Conservation (phyloP, 495 filamentous ascomycete species). For the Oleoguttula mirabilis region DNA sequence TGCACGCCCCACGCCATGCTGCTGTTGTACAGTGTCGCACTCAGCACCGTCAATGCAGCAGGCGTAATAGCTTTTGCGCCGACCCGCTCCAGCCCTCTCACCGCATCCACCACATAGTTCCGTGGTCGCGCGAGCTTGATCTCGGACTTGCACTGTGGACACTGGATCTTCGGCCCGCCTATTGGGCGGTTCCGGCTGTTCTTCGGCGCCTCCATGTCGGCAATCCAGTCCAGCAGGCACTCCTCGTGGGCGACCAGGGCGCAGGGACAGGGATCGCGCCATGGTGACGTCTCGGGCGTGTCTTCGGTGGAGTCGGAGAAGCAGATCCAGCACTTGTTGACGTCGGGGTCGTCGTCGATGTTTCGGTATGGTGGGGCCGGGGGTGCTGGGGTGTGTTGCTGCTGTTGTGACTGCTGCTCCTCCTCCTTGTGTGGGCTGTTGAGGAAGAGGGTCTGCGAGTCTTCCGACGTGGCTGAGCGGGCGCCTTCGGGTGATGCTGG, state of each 20-base stretch:
- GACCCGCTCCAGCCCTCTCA: constrained; percentile 42
- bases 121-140: constrained; percentile 62
- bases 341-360: constrained; percentile 25
- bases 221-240: constrained; percentile 83
- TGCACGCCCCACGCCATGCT: constrained; percentile 47
- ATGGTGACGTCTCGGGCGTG: constrained; percentile 46
- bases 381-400: constrained; percentile 1
- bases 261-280: constrained; percentile 82
- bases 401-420: neutral
- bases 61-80: constrained; percentile 47
- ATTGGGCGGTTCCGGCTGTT: constrained; percentile 28
- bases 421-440: constrained; percentile 16
- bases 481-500: constrained; percentile 5
- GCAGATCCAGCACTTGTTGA: constrained; percentile 83
- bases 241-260: constrained; percentile 79
- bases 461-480: constrained; percentile 19
- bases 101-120: constrained; percentile 50
- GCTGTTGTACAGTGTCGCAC: constrained; percentile 31
- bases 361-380: neutral
- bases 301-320: constrained; percentile 75
- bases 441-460: constrained; percentile 29
- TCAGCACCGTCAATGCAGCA: constrained; percentile 27
- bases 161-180: constrained; percentile 48
- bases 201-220: constrained; percentile 58
- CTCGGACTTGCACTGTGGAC: constrained; percentile 77